A percentile compares a stretch with the other conserved stretches of the same genome.
phyloP scores from a whole-genome alignment of 1,284 basidiomycete species.

The Ustilago vetiveriae region DNA sequence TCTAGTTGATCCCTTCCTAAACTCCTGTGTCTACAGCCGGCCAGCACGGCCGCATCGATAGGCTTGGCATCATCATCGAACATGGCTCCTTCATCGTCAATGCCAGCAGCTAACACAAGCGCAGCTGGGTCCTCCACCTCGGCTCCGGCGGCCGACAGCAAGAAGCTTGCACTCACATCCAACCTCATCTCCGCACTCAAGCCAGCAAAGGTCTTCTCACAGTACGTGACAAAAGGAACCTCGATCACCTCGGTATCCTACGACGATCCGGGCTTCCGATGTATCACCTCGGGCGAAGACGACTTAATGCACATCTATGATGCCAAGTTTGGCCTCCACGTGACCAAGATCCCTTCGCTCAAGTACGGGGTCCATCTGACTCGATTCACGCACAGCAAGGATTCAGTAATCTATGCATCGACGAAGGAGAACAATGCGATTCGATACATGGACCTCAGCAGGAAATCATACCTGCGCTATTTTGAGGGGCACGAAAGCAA shows the following conservation, averaged over 20 bases:
- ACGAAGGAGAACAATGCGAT: slow-evolving; percentile 94
- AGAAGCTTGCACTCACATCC: slow-evolving; percentile 38
- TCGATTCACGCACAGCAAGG: slow-evolving; percentile 89
- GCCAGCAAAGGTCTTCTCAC: slow-evolving; percentile 83
- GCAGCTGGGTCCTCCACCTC: slow-evolving; percentile 11
- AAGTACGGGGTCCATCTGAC: slow-evolving; percentile 96
- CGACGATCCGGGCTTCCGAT: slow-evolving; percentile 85
- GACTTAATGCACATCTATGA: slow-evolving; percentile 90
- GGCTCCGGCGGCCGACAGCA: slow-evolving; percentile 11
- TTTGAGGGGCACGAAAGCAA: slow-evolving; percentile 88
- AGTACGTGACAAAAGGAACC: slow-evolving; percentile 68
- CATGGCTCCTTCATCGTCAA: not conserved
- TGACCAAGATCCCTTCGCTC: slow-evolving; percentile 85
- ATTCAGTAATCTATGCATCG: slow-evolving; percentile 86
- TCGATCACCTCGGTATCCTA: slow-evolving; percentile 83
- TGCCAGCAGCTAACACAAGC: not conserved
- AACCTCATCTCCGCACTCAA: slow-evolving; percentile 71
- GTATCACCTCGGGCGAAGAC: slow-evolving; percentile 90
- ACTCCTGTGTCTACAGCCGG: not conserved
- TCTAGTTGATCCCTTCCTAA: too few relatives aligned
- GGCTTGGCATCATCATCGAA: slow-evolving; percentile 10
- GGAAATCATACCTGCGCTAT: slow-evolving; percentile 94
- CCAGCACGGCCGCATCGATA: slow-evolving; percentile 7
- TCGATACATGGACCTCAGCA: slow-evolving; percentile 91
- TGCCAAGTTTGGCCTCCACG: slow-evolving; percentile 83